These are phyloP conservation scores for Septoria petroselini DNA, from an alignment of 2,329 filamentous ascomycete species.

Conservation along the genomic window DNA sequence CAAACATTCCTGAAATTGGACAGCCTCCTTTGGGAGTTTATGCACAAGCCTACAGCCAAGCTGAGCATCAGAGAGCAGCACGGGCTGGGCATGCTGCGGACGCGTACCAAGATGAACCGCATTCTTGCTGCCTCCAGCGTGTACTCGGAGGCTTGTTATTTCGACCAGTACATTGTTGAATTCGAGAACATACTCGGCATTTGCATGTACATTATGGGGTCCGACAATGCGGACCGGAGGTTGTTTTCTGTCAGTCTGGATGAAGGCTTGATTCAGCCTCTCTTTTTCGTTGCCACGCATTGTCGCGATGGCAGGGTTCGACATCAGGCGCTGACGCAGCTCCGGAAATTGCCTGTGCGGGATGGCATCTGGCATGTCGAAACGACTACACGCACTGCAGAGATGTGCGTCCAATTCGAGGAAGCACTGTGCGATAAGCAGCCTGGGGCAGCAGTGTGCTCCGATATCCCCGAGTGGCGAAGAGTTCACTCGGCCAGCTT, in stretches of 20 bases:
- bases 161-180: constrained; percentile 30
- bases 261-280: constrained; percentile 34
- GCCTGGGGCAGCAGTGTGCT: constrained; percentile 20
- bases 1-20: constrained; percentile 31
- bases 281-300: constrained; percentile 32
- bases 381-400: constrained; percentile 28
- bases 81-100: constrained; percentile 33
- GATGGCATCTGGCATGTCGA: constrained; percentile 34
- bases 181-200: constrained; percentile 36
- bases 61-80: constrained; percentile 33
- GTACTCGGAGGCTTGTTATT: constrained; percentile 30
- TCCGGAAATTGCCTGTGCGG: constrained; percentile 28
- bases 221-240: constrained; percentile 30
- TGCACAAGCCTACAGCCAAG: constrained; percentile 32
- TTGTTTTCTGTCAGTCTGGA: constrained; percentile 34
- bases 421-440: constrained; percentile 25
- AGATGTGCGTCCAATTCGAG: constrained; percentile 29
- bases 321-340: constrained; percentile 28
- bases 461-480: constrained; percentile 36
- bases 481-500: constrained; percentile 30
- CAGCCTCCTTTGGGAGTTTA: constrained; percentile 31
- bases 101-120: constrained; percentile 32
- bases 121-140: constrained; percentile 31
- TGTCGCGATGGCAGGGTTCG: constrained; percentile 33
- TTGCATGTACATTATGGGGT: constrained; percentile 32